A percentile compares a stretch with the other conserved stretches of the same genome.
Conservation (phyloP, 176 grass and related monocot species). For the Ensete ventricosum region DNA sequence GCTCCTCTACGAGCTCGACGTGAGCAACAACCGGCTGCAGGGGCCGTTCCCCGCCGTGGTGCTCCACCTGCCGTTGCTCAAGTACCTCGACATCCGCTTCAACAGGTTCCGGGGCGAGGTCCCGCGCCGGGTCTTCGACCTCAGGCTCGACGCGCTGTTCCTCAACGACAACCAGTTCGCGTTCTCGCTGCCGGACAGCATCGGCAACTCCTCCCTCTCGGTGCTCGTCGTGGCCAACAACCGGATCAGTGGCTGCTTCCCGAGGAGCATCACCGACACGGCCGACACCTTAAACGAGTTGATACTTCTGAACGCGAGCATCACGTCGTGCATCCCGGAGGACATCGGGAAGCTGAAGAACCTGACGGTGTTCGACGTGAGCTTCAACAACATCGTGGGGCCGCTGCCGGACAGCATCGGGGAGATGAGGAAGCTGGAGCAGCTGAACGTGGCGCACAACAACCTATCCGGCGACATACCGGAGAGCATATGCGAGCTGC, state of each 20-base stretch:
- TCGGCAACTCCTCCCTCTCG: slow-evolving; percentile 62
- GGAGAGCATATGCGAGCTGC: slow-evolving; percentile 50
- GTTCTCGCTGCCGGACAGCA: slow-evolving; percentile 43
- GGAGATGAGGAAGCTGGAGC: slow-evolving; percentile 52
- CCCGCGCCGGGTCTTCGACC: slow-evolving; percentile 57
- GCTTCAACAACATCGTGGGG: slow-evolving; percentile 64
- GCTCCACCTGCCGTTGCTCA: slow-evolving; percentile 54
- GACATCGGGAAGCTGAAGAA: slow-evolving; percentile 64
- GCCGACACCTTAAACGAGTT: slow-evolving; percentile 64
- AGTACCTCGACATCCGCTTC: slow-evolving; percentile 51
- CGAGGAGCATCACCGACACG: slow-evolving; percentile 58
- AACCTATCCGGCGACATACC: slow-evolving; percentile 61
- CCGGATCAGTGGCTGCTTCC: slow-evolving; percentile 51
- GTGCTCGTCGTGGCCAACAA: slow-evolving; percentile 82
- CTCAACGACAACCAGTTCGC: slow-evolving; percentile 86
- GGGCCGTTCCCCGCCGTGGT: slow-evolving; percentile 61
- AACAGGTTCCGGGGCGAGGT: slow-evolving; percentile 49
- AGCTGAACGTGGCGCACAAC: slow-evolving; percentile 78
- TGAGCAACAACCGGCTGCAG: slow-evolving; percentile 74
- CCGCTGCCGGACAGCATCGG: slow-evolving; percentile 56
- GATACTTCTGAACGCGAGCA: slow-evolving; percentile 63
- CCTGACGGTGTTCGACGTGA: slow-evolving; percentile 82
- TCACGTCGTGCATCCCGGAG: slow-evolving; percentile 81
- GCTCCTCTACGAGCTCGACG: slow-evolving; percentile 62
- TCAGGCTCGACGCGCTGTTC: slow-evolving; percentile 72